phyloP scores from a whole-genome alignment of 805 yeast species.

The Sungouiella blattae region DNA sequence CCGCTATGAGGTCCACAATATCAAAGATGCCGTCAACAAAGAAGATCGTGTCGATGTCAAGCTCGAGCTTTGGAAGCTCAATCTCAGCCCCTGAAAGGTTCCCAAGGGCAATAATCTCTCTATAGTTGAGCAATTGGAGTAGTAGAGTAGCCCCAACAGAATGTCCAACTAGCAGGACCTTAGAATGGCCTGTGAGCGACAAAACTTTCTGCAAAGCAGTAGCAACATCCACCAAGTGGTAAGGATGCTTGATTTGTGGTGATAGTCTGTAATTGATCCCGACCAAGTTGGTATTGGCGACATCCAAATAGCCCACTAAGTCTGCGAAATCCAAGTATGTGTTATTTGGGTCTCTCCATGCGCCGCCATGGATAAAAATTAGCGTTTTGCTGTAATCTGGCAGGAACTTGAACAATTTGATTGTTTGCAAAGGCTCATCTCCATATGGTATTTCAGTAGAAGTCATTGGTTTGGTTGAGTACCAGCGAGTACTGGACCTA shows the following conservation, averaged over 20 bases:
- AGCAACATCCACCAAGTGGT: conserved; percentile 54
- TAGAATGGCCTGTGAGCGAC: conserved; percentile 14
- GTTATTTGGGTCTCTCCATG: conserved; percentile 73
- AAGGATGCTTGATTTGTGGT: conserved; percentile 61
- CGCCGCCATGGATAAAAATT: conserved; percentile 82
- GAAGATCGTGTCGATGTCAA: conserved; percentile 14
- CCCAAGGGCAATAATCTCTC: conserved; percentile 12
- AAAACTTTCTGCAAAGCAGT: conserved; percentile 36
- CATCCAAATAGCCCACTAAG: conserved; percentile 18
- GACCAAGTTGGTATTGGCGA: conserved; percentile 18
- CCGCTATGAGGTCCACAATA: conserved; percentile 45
- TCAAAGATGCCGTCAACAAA: conserved; percentile 73
- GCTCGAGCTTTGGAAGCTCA: neutral
- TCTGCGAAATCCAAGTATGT: conserved; percentile 53
- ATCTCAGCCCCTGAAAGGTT: no score
- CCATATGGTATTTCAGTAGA: conserved; percentile 28
- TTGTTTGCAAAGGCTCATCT: conserved; percentile 26
- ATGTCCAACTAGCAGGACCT: conserved; percentile 56
- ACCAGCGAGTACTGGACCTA: no score
- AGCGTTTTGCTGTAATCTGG: conserved; percentile 22
- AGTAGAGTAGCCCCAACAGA: conserved; percentile 75
- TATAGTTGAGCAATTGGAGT: conserved; percentile 45
- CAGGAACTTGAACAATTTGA: conserved; percentile 24
- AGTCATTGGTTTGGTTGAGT: no score
- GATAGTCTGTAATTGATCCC: conserved; percentile 62